Evolutionary conservation across 2,329 filamentous ascomycete species (phyloP).

Genomic region (Lojkania enalia): DNA sequence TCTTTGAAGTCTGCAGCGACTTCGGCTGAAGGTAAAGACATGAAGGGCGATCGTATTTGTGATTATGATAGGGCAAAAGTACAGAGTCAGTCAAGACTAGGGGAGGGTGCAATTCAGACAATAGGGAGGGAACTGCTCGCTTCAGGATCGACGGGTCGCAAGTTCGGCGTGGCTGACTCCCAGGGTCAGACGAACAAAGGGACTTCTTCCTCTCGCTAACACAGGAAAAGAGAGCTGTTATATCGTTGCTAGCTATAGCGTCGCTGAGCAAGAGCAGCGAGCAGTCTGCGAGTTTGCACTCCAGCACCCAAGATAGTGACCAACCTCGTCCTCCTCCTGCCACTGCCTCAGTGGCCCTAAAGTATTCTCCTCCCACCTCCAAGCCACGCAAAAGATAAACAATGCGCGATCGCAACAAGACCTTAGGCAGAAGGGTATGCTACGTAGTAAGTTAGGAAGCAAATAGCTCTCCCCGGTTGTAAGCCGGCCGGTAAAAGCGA

Average conservation of each 20-base stretch:
- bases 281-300: constrained; percentile 29
- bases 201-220: constrained; percentile 48
- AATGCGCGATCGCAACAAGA: constrained; percentile 21
- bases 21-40: constrained; percentile 74
- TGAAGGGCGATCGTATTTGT: constrained; percentile 51
- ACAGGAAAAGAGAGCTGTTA: constrained; percentile 46
- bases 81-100: neutral
- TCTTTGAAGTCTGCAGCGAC: constrained; percentile 94
- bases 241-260: constrained; percentile 56
- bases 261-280: constrained; percentile 37
- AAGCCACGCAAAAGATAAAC: constrained; percentile 24
- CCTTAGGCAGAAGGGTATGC: constrained; percentile 6
- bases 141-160: constrained; percentile 29
- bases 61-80: constrained; percentile 4
- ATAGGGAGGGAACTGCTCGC: constrained; percentile 24
- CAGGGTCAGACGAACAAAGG: constrained; percentile 37
- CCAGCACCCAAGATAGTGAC: constrained; percentile 38
- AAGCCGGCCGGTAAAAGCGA: no score
- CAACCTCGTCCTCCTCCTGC: constrained; percentile 39
- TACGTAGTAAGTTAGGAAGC: constrained; percentile 1
- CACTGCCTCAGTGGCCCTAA: constrained; percentile 35
- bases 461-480: no score
- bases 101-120: constrained; percentile 13
- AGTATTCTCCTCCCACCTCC: constrained; percentile 36
- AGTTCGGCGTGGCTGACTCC: constrained; percentile 30